Evolutionary conservation across 2,329 filamentous ascomycete species (phyloP).

Genomic region (Microcera coccophila): DNA sequence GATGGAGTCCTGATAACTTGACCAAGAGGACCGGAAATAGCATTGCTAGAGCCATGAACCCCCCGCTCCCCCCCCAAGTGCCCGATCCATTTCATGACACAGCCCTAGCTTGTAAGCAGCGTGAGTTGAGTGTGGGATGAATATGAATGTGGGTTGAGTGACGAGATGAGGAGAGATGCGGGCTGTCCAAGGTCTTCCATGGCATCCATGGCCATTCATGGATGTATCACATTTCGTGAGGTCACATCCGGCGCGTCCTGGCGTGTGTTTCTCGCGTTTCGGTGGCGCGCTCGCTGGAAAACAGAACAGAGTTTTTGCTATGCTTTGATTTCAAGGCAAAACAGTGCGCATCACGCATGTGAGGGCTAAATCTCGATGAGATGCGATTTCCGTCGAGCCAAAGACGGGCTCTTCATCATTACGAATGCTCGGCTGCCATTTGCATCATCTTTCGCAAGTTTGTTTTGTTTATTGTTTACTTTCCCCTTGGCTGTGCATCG

Average conservation of each 20-base stretch:
- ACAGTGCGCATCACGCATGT: not conserved
- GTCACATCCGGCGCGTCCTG: constrained; percentile 7
- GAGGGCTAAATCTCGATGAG: not conserved
- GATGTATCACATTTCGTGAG: not conserved
- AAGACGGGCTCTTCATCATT: not conserved
- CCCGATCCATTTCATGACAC: no score
- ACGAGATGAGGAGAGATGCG: not conserved
- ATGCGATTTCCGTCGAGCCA: not conserved
- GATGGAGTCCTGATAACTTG: no score
- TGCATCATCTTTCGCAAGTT: not conserved
- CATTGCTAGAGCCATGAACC: no score
- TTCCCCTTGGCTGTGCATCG: constrained; percentile 1
- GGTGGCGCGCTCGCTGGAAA: constrained; percentile 9
- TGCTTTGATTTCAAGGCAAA: constrained; percentile 1
- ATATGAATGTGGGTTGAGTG: not conserved
- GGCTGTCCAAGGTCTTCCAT: not conserved
- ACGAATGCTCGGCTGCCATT: not conserved
- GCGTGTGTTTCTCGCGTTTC: constrained; percentile 13
- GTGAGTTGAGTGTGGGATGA: no score
- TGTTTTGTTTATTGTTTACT: not conserved
- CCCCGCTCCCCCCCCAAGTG: no score
- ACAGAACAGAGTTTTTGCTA: not conserved
- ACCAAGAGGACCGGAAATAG: no score
- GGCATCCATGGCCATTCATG: no score
- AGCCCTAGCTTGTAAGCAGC: no score